phyloP scores from a whole-genome alignment of 495 filamentous ascomycete genomes.

The Glutinoglossum americanum region DNA sequence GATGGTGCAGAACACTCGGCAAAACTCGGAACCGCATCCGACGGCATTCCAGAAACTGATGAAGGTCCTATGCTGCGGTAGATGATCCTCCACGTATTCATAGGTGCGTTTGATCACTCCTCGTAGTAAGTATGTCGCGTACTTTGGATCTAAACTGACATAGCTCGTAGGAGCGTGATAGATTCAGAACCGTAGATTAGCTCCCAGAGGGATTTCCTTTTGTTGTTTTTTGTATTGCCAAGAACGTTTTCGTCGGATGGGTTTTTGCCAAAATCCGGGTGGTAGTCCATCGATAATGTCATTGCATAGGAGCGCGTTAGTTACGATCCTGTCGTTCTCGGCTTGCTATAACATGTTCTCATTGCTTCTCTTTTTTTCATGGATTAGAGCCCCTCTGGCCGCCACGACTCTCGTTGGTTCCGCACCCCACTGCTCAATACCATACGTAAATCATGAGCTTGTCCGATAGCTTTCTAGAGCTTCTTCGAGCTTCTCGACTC shows the following conservation, averaged over 20 bases:
- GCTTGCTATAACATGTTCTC: not conserved
- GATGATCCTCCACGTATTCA: not conserved
- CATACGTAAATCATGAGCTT: not conserved
- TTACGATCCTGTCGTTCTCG: slow-evolving; percentile 1
- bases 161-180: not conserved
- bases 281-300: not conserved
- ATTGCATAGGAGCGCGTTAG: slow-evolving; percentile 2
- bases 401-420: not conserved
- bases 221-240: not conserved
- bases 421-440: not conserved
- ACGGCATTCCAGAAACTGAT: slow-evolving; percentile 50
- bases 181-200: not conserved
- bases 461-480: not conserved
- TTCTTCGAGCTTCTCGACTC: not conserved
- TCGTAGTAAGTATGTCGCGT: not conserved
- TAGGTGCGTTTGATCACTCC: not conserved
- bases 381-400: not conserved
- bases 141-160: not conserved
- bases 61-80: slow-evolving; percentile 69
- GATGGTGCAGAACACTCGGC: slow-evolving; percentile 15
- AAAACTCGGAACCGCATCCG: slow-evolving; percentile 26
- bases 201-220: not conserved
- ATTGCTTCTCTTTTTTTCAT: not conserved
- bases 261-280: not conserved
- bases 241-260: not conserved